Evolutionary conservation across 768 basidiomycete genomes (phyloP), one percentile per base, ranked within the genome.

Genomic region (Mycena epipterygia): DNA sequence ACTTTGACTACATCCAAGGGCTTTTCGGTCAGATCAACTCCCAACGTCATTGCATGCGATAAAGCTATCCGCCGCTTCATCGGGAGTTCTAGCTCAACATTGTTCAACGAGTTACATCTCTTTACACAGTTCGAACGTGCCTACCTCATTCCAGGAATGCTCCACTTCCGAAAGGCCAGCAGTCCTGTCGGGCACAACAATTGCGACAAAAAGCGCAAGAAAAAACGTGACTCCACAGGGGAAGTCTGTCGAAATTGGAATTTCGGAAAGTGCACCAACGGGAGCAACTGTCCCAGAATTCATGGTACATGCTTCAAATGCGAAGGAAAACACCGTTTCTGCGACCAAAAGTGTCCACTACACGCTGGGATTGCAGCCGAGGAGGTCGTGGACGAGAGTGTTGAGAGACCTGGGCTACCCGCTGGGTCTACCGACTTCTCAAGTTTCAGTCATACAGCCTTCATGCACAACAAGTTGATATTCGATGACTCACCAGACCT

Each of bases 381-480:
- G 42, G 41, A 46, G 16, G 1, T 42, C 5, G 41, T n/a, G 11
- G 6, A 23, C 11, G 53, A 37, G 33, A 21, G 2, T 6, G 37
- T 51, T 23, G 33, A 23, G 5, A 9, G 62, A 17, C 61, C 49
- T 52, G 19, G 35, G 61, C 61, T 39, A 17, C 21, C 62, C 7
- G 62, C 62, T 64, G 51, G 62, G 62, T 32, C 49, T 64, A n/a
- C 27, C 5, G 61, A 63, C 9, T 63, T 63, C 19, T 41, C 62
- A 1, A 14, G 8, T 21, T 64, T 64, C n/a, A 42, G 25, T 32
- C 51, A 51, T n/a, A 7, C 29, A 17, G 51, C 52, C 2, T 53
- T 64, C 13, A 25, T 39, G 11, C 1, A 33, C 27, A 21, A 46
- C 3, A 12, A 46, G 35, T 35, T 11, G 33, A 23, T 37, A 2